These are phyloP conservation scores for Pseudocercospora fuligena DNA, from an alignment of 2,329 filamentous ascomycete species.

Conservation along the genomic window DNA sequence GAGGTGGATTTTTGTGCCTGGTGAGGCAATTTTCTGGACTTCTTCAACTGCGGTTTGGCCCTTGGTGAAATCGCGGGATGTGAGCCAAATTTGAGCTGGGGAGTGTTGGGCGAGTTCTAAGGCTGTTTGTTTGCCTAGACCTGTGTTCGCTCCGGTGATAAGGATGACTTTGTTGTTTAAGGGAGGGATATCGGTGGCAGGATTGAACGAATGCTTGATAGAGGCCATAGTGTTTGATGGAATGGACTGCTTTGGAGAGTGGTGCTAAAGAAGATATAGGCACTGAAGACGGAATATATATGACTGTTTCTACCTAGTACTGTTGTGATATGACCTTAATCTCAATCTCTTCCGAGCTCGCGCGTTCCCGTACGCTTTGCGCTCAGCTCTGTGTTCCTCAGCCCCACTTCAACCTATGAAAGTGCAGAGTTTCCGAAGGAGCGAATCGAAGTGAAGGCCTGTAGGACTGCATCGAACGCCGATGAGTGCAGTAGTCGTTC, in stretches of 20 bases:
- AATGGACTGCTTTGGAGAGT: background rate
- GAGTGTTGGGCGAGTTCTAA: constrained; percentile 53
- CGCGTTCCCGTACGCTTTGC: no score
- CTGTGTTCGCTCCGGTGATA: constrained; percentile 31
- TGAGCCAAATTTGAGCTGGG: constrained; percentile 58
- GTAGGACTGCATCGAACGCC: background rate
- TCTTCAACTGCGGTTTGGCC: constrained; percentile 50
- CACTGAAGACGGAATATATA: background rate
- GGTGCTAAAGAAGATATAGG: background rate
- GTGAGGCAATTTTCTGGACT: constrained; percentile 37
- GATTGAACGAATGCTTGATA: constrained; percentile 13
- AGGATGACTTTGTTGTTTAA: constrained; percentile 33
- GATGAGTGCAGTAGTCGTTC: background rate
- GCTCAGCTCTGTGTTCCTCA: background rate
- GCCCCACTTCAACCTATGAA: constrained; percentile 2
- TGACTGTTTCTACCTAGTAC: background rate
- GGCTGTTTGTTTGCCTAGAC: constrained; percentile 39
- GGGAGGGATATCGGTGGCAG: constrained; percentile 41
- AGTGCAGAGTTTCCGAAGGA: constrained; percentile 15
- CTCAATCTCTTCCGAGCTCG: no score
- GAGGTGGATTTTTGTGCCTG: constrained; percentile 36
- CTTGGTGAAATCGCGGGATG: constrained; percentile 50
- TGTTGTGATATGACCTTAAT: no score
- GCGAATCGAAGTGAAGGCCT: background rate
- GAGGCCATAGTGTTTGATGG: constrained; percentile 8